A percentile compares a stretch with the other conserved stretches of the same genome.
Conservation (phyloP, 2,329 filamentous ascomycete species). For the Myriosclerotinia duriaeana region DNA sequence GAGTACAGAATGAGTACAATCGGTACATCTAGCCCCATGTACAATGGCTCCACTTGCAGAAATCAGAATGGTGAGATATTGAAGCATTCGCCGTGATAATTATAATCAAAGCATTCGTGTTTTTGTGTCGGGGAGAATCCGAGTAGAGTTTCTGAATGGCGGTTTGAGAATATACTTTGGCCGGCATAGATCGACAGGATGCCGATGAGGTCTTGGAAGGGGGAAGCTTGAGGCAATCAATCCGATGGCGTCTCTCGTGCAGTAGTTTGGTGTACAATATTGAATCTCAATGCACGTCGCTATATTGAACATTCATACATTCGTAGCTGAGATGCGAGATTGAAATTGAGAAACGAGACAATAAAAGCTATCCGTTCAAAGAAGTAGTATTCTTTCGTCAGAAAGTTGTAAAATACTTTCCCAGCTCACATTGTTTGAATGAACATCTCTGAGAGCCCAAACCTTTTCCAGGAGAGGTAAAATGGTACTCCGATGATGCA, state of each 20-base stretch:
- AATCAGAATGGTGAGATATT: neutral
- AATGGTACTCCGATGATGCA: constrained; percentile 35
- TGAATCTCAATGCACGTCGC: no score
- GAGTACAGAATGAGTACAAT: no score
- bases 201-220: no score
- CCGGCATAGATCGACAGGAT: neutral
- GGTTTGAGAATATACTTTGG: neutral
- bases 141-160: neutral
- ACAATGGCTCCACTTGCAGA: no score
- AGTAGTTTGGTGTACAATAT: no score
- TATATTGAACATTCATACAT: no score
- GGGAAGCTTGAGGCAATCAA: no score
- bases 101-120: neutral
- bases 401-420: constrained; percentile 8
- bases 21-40: no score
- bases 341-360: neutral
- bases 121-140: neutral
- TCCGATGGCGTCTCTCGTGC: no score
- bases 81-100: neutral
- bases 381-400: constrained; percentile 10
- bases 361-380: neutral
- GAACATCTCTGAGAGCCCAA: constrained; percentile 29
- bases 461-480: constrained; percentile 36
- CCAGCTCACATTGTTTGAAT: constrained; percentile 17
- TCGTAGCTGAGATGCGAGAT: neutral